Percentiles rank a stretch among this genome's conserved stretches.
phyloP scores from a whole-genome alignment of 345 rosid species.

The Jatropha curcas region DNA sequence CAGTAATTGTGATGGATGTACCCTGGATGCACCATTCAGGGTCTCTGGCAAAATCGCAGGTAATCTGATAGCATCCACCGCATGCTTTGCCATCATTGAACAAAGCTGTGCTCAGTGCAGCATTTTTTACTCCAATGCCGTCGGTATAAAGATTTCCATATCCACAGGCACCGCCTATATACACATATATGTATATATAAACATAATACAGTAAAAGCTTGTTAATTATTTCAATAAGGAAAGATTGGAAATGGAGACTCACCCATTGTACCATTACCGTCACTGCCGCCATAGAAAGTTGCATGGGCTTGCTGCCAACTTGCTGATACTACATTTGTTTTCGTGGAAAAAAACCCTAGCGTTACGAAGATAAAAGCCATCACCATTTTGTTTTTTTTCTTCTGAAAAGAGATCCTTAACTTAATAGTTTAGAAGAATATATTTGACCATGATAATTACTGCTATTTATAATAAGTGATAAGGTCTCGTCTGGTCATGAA shows the following conservation, averaged over 20 bases:
- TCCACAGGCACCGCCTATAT: slow-evolving; percentile 33
- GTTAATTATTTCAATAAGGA: too few species aligned
- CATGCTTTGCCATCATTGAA: slow-evolving; percentile 35
- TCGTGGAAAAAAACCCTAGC: slow-evolving; percentile 31
- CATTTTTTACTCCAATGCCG: slow-evolving; percentile 28
- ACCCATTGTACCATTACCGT: slow-evolving; percentile 39
- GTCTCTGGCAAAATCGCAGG: slow-evolving; percentile 14
- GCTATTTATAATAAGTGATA: slow-evolving; percentile 41
- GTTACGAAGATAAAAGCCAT: slow-evolving; percentile 26
- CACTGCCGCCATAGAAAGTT: slow-evolving; percentile 31
- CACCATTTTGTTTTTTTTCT: slow-evolving; percentile 26
- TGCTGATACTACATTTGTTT: slow-evolving; percentile 20
- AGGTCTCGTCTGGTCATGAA: slow-evolving; percentile 12
- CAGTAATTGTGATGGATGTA: slow-evolving; percentile 22
- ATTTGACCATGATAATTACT: too few species aligned
- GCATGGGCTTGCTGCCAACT: slow-evolving; percentile 33
- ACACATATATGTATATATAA: too few species aligned
- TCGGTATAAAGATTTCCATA: slow-evolving; percentile 32
- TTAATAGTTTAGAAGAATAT: too few species aligned
- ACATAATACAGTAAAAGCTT: too few species aligned
- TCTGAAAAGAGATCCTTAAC: too few species aligned
- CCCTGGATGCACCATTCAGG: slow-evolving; percentile 33
- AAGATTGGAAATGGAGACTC: not conserved
- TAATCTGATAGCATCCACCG: slow-evolving; percentile 31
- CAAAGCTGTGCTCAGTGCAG: slow-evolving; percentile 31